These are phyloP conservation scores for Candida cerambycidarum DNA, from an alignment of 805 yeast genomes.

Conservation along the genomic window DNA sequence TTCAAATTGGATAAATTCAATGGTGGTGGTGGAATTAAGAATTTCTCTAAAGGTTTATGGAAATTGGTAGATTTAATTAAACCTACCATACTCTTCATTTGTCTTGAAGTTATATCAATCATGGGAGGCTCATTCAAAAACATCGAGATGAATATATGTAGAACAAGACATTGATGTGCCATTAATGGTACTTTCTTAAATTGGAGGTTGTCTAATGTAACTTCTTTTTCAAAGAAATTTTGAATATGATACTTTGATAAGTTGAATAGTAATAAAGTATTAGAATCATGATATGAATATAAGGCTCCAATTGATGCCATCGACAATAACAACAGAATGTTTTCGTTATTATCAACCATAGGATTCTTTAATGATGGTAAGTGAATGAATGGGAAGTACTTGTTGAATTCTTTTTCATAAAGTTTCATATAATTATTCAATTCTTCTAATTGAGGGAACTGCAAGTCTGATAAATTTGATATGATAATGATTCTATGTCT, in stretches of 20 bases:
- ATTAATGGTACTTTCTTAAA: conserved; percentile 55
- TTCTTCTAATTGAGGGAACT: conserved; percentile 75
- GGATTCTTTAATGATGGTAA: conserved; percentile 53
- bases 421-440: conserved; percentile 73
- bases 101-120: conserved; percentile 51
- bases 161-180: conserved; percentile 55
- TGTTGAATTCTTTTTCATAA: conserved; percentile 75
- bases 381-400: conserved; percentile 83
- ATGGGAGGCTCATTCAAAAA: conserved; percentile 53
- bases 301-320: conserved; percentile 90
- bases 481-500: conserved; percentile 52
- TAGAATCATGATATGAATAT: conserved; percentile 75
- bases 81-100: conserved; percentile 54
- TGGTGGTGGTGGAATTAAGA: conserved; percentile 40
- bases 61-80: conserved; percentile 53
- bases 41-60: conserved; percentile 49
- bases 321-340: conserved; percentile 68
- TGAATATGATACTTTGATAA: conserved; percentile 67
- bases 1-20: conserved; percentile 2
- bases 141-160: conserved; percentile 57
- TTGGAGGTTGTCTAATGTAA: conserved; percentile 43
- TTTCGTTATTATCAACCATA: conserved; percentile 40
- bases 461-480: conserved; percentile 53
- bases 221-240: conserved; percentile 57
- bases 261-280: conserved; percentile 69